Percentiles rank a stretch among this genome's conserved stretches.
Evolutionary conservation across 2,329 filamentous ascomycete genomes (phyloP).

Genomic region (Didymella sp.): DNA sequence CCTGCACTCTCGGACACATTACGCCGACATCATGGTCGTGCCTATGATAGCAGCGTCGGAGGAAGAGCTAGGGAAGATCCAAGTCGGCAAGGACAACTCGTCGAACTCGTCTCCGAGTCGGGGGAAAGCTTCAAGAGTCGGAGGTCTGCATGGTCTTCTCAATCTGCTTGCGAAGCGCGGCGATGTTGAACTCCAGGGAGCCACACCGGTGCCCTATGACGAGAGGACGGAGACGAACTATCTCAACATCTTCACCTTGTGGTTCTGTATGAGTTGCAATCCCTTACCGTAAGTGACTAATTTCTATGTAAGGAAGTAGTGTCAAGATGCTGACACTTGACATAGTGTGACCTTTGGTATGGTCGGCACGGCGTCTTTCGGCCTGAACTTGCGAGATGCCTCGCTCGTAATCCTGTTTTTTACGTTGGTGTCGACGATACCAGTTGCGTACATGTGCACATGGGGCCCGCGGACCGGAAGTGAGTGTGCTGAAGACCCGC

Average conservation of each 20-base stretch:
- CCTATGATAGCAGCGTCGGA: conserved; percentile 20
- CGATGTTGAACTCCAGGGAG: conserved; percentile 53
- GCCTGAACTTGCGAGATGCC: conserved; percentile 63
- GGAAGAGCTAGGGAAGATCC: conserved; percentile 18
- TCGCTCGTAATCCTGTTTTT: conserved; percentile 70
- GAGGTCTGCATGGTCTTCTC: conserved; percentile 26
- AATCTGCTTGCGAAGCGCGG: conserved; percentile 32
- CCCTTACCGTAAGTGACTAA: conserved; percentile 61
- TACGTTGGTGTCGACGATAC: conserved; percentile 60
- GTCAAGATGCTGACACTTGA: neutral
- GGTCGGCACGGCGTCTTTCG: conserved; percentile 64
- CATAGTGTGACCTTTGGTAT: conserved; percentile 67
- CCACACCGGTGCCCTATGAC: conserved; percentile 63
- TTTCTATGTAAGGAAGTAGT: neutral
- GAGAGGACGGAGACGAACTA: conserved; percentile 62
- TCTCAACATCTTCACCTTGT: conserved; percentile 66
- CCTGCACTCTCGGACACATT: conserved; percentile 3
- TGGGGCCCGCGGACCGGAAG: conserved; percentile 67
- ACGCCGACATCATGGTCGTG: conserved; percentile 17
- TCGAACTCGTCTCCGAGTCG: conserved; percentile 2
- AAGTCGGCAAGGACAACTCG: conserved; percentile 10
- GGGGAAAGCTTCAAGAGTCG: conserved; percentile 14
- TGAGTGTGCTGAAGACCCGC: neutral
- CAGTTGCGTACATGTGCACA: conserved; percentile 65
- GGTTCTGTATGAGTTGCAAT: conserved; percentile 65